Conservation (phyloP, 768 basidiomycete species). For the Cyclocybe cylindracea region DNA sequence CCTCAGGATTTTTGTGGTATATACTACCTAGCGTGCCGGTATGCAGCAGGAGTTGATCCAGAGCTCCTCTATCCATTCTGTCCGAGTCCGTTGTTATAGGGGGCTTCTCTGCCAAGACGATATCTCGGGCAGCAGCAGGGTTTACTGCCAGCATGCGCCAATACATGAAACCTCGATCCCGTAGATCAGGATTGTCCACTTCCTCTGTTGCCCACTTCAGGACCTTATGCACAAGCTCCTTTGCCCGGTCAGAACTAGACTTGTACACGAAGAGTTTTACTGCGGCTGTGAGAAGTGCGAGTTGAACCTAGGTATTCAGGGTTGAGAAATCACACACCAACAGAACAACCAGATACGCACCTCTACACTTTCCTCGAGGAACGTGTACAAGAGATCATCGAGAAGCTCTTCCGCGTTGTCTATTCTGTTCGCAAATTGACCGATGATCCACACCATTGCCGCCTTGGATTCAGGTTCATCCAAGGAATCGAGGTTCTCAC, state of each 20-base stretch:
- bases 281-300: constrained; percentile 89
- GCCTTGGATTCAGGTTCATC: constrained; percentile 98
- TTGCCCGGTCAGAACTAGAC: constrained; percentile 76
- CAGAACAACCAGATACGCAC: constrained; percentile 38
- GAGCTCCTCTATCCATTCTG: constrained; percentile 92
- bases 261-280: constrained; percentile 97
- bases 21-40: constrained; percentile 94
- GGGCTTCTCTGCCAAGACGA: constrained; percentile 92
- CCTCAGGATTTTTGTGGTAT: constrained; percentile 98
- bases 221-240: constrained; percentile 91
- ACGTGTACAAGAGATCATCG: constrained; percentile 87
- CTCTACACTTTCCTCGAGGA: constrained; percentile 93
- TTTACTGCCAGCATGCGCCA: constrained; percentile 97
- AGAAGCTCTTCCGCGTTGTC: constrained; percentile 95
- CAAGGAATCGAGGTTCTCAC: constrained; percentile 86
- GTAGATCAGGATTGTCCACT: constrained; percentile 95
- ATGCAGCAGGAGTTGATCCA: constrained; percentile 93
- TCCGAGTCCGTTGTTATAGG: constrained; percentile 98
- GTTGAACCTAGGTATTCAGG: constrained; percentile 73
- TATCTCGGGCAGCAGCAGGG: constrained; percentile 82
- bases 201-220: constrained; percentile 98
- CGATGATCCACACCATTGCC: constrained; percentile 97
- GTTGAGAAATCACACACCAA: neutral
- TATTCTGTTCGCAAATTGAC: constrained; percentile 94
- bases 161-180: constrained; percentile 99